Percentiles rank a stretch among this genome's conserved stretches.
phyloP scores from a whole-genome alignment of 1,284 basidiomycete genomes.

The Porodaedalea pini region DNA sequence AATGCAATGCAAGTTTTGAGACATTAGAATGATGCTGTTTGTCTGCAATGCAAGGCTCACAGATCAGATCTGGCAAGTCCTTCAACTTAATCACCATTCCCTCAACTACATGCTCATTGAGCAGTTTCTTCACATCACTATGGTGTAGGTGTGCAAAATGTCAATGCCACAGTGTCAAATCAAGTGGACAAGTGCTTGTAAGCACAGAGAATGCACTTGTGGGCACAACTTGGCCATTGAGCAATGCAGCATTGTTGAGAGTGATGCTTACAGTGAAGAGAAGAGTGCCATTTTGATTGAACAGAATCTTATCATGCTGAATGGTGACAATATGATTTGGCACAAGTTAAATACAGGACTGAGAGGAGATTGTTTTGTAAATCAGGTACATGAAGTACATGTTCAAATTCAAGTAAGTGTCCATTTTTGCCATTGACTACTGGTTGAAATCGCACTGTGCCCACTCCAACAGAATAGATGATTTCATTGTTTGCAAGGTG shows the following conservation, averaged over 20 bases:
- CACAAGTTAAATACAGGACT: conserved; percentile 33
- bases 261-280: conserved; percentile 22
- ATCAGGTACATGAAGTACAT: conserved; percentile 35
- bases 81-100: conserved; percentile 21
- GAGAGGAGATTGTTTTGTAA: no score
- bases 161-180: no score
- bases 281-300: conserved; percentile 6
- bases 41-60: conserved; percentile 24
- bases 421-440: conserved; percentile 21
- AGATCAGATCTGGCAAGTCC: conserved; percentile 17
- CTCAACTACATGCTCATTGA: conserved; percentile 12
- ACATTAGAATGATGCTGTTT: conserved; percentile 20
- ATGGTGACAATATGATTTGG: no score
- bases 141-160: no score
- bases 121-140: conserved; percentile 10
- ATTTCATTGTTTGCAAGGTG: no score
- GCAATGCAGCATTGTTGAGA: conserved; percentile 21
- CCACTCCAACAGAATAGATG: no score
- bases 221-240: no score
- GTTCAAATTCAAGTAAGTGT: conserved; percentile 28
- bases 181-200: no score
- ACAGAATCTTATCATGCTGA: no score
- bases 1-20: neutral
- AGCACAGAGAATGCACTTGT: no score
- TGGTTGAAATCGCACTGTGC: conserved; percentile 24